Evolutionary conservation across 805 yeast species (phyloP), one percentile per base, ranked within the genome.

Genomic region (Metschnikowia cubensis): DNA sequence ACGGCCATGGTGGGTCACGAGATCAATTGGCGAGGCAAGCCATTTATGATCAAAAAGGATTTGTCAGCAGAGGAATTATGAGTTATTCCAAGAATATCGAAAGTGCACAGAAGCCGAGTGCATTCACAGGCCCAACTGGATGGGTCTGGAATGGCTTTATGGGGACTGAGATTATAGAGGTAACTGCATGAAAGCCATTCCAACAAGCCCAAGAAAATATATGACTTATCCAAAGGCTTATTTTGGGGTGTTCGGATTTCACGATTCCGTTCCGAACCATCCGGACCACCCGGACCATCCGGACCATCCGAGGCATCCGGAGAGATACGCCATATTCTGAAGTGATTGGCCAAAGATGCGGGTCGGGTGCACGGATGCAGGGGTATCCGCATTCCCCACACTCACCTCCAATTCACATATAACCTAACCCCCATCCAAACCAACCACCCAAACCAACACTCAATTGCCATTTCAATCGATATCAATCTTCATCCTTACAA

Each of bases 1-100:
- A 71, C 70, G 29, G 96, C 96, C 1, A 84, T 89, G 85, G 55
- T 74, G 31, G 96, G 96, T 0, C 83, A 84, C 11, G 76, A 79
- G 42, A 83, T 84, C 36, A 88, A 89, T 65, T 84, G 90, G 90
- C 73, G 97, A 52, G 87, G 89, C 35, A 75, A 81, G 55, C 88
- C 89, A 1, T 89, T 89, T 64, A 72, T 70, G 53, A 89, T 89
- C 55, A 80, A 82, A 48, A 72, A 82, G 4, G 96, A 89, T 61
- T 70, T 87, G 42, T 82, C 89, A 3, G 96, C 96, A 0, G 92
- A 85, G 63, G 89, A 82, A 60, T 56, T 75, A 44, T 69, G 32
- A 21, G 6, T 8, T 8, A 10, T 25, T 10, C 11, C 11, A 25
- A 3, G 21, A 20, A 20, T 20, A 20, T 20, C 21, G 4, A 3